phyloP scores from a whole-genome alignment of 2,329 filamentous ascomycete species.

The Trichoderma atroviride region DNA sequence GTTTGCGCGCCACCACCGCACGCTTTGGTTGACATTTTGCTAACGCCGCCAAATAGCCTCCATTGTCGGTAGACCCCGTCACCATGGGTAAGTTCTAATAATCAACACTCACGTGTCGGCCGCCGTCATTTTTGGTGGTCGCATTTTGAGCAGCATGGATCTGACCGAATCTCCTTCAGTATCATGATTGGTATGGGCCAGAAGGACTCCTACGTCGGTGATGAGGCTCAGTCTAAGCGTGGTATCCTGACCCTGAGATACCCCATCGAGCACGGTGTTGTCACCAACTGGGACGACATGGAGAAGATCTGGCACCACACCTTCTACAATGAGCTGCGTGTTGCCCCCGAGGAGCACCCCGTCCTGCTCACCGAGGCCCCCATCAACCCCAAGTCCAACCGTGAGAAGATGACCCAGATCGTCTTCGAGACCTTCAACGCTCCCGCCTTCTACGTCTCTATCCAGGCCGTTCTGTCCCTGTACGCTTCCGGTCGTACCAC shows the following conservation, averaged over 20 bases:
- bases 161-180: constrained; percentile 53
- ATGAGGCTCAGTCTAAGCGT: constrained; percentile 99
- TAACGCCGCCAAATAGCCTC: constrained; percentile 68
- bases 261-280: constrained; percentile 99
- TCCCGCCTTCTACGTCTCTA: constrained; percentile 99
- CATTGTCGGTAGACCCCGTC: constrained; percentile 98
- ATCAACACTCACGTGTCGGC: constrained; percentile 22
- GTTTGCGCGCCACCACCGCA: constrained; percentile 21
- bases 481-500: constrained; percentile 99
- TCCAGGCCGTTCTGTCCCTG: constrained; percentile 98
- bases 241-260: constrained; percentile 99
- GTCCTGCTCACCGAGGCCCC: constrained; percentile 98
- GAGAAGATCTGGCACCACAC: constrained; percentile 99
- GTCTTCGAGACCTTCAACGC: constrained; percentile 99
- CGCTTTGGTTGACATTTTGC: constrained; percentile 13
- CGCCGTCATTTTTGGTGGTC: not conserved
- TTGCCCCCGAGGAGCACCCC: constrained; percentile 99
- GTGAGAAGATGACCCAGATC: constrained; percentile 99
- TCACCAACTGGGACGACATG: constrained; percentile 99
- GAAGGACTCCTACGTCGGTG: constrained; percentile 99
- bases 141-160: constrained; percentile 8
- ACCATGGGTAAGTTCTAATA: constrained; percentile 84
- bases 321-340: constrained; percentile 99
- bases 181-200: constrained; percentile 99
- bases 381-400: constrained; percentile 99